phyloP scores from a whole-genome alignment of 2,329 filamentous ascomycete species.

The Fusarium albidum region DNA sequence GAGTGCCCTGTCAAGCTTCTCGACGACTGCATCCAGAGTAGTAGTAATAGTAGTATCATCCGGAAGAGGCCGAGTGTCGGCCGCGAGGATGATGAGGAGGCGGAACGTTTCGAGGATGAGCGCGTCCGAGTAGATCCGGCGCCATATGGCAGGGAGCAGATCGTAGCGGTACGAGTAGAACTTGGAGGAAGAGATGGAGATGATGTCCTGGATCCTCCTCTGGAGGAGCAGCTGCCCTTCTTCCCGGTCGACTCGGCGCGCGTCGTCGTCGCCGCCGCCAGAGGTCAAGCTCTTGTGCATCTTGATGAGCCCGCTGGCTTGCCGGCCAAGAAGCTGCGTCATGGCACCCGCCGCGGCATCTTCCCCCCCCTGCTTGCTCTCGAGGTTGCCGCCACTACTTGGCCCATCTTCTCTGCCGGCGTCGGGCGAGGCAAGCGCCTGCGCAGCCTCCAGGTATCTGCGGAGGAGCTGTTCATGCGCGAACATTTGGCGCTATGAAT shows the following conservation, averaged over 20 bases:
- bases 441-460: slow-evolving; percentile 37
- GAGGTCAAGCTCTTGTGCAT: slow-evolving; percentile 30
- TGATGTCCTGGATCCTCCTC: slow-evolving; percentile 62
- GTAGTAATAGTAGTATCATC: too few species aligned
- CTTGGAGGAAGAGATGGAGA: slow-evolving; percentile 67
- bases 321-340: slow-evolving; percentile 40
- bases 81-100: slow-evolving; percentile 38
- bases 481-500: not conserved
- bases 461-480: slow-evolving; percentile 32
- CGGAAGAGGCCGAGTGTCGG: slow-evolving; percentile 3
- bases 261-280: not conserved
- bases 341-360: slow-evolving; percentile 30
- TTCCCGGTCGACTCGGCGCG: slow-evolving; percentile 12
- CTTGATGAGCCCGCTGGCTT: slow-evolving; percentile 38
- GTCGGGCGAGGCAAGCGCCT: slow-evolving; percentile 18
- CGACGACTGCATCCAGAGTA: slow-evolving; percentile 67
- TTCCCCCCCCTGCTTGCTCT: not conserved
- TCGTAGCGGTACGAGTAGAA: slow-evolving; percentile 76
- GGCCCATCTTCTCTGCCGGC: not conserved
- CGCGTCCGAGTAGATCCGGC: slow-evolving; percentile 75
- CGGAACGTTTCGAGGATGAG: slow-evolving; percentile 68
- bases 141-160: slow-evolving; percentile 73
- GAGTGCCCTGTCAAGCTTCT: slow-evolving; percentile 76
- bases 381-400: not conserved
- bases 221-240: too few species aligned